A percentile compares a stretch with the other conserved stretches of the same genome.
Evolutionary conservation across 441 rosid genomes (phyloP).

Genomic region (Theobroma grandiflorum): DNA sequence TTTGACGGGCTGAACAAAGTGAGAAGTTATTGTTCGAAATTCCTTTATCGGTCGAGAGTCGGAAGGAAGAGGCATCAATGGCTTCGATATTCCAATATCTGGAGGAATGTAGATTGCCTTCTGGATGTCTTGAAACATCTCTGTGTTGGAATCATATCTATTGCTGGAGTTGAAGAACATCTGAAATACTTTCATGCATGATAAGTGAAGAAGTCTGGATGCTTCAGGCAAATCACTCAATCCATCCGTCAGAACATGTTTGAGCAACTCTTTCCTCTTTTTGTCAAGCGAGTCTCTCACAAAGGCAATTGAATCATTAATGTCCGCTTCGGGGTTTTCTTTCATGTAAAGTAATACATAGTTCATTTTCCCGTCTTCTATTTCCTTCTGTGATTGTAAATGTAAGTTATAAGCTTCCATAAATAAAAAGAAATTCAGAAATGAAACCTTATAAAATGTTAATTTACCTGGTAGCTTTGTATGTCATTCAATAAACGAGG

Average conservation of each 20-base stretch:
- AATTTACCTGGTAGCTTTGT: constrained; percentile 61
- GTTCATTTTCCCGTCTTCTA: constrained; percentile 62
- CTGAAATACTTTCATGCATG: constrained; percentile 54
- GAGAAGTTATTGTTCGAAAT: constrained; percentile 9
- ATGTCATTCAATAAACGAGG: constrained; percentile 67
- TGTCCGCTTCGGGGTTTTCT: constrained; percentile 42
- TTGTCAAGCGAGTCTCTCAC: constrained; percentile 38
- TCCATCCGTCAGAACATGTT: constrained; percentile 49
- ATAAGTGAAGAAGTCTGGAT: constrained; percentile 55
- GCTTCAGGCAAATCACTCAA: constrained; percentile 44
- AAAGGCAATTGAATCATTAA: constrained; percentile 53
- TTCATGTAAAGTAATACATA: constrained; percentile 54
- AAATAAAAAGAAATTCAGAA: not conserved
- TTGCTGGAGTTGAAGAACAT: constrained; percentile 71
- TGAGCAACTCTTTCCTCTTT: constrained; percentile 51
- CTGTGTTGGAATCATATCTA: constrained; percentile 53
- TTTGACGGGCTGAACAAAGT: constrained; percentile 13
- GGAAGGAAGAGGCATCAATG: constrained; percentile 19
- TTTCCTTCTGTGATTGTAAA: constrained; percentile 52
- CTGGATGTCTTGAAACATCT: constrained; percentile 58
- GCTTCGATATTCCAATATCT: constrained; percentile 26
- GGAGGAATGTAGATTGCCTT: constrained; percentile 62
- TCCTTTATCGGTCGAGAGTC: constrained; percentile 27
- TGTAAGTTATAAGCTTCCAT: not conserved
- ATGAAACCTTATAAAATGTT: not conserved